Percentiles rank a stretch among this genome's conserved stretches.
Evolutionary conservation across 1,284 basidiomycete species (phyloP).

Genomic region (Pseudozyma sp.): DNA sequence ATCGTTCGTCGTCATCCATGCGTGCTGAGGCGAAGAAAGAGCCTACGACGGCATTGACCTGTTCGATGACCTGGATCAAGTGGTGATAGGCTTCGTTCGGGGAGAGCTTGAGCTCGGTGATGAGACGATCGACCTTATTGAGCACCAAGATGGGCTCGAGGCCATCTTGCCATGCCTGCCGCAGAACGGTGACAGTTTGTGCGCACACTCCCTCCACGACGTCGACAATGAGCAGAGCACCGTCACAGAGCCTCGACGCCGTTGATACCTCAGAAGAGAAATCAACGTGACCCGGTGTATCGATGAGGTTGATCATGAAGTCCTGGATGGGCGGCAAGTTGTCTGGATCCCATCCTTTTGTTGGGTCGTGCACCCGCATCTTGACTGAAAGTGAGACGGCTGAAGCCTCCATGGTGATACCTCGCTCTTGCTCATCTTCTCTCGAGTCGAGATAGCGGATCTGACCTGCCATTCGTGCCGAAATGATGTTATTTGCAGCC

Average conservation of each 20-base stretch:
- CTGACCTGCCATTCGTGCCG: conserved; percentile 92
- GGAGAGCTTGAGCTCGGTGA: conserved; percentile 91
- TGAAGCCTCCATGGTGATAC: conserved; percentile 99
- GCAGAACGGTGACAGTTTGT: conserved; percentile 92
- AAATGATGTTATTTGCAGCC: conserved; percentile 98
- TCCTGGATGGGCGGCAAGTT: conserved; percentile 68
- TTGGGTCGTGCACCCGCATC: conserved; percentile 53
- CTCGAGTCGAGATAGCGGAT: conserved; percentile 94
- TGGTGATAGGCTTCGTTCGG: conserved; percentile 96
- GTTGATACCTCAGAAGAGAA: conserved; percentile 97
- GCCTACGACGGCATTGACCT: conserved; percentile 98
- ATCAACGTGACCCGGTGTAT: conserved; percentile 98
- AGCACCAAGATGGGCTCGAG: conserved; percentile 92
- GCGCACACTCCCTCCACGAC: conserved; percentile 98
- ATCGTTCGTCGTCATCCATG: conserved; percentile 91
- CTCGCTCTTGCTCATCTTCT: conserved; percentile 96
- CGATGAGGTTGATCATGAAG: conserved; percentile 93
- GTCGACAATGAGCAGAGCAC: conserved; percentile 95
- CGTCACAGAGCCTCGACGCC: conserved; percentile 92
- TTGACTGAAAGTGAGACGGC: conserved; percentile 74
- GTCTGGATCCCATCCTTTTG: conserved; percentile 53
- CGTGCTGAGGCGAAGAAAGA: conserved; percentile 92
- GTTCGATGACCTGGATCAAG: conserved; percentile 90
- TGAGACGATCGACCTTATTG: conserved; percentile 95
- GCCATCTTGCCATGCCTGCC: conserved; percentile 93